A percentile compares a stretch with the other conserved stretches of the same genome.
Evolutionary conservation across 1,139 yeast species (phyloP).

Genomic region (Suhomyces choctaworum): DNA sequence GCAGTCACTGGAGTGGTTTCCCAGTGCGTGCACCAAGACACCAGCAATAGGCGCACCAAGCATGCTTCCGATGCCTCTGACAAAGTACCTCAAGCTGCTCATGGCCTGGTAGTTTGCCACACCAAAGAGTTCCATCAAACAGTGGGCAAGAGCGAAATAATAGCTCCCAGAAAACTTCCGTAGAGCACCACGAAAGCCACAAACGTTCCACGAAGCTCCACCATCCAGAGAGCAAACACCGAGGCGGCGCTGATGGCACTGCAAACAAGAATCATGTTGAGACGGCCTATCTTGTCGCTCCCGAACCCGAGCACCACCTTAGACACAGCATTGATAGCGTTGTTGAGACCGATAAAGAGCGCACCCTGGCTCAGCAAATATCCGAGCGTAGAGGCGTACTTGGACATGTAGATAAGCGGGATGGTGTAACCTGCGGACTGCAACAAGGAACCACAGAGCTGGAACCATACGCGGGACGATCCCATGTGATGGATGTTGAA

Average conservation of each 20-base stretch:
- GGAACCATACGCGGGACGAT: constrained; percentile 25
- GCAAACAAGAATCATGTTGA: constrained; percentile 40
- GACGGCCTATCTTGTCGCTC: constrained; percentile 39
- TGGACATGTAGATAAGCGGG: constrained; percentile 43
- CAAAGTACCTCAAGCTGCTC: constrained; percentile 30
- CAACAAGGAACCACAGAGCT: constrained; percentile 32
- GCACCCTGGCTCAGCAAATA: constrained; percentile 39
- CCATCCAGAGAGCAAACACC: constrained; percentile 37
- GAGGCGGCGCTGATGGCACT: constrained; percentile 31
- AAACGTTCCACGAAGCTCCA: constrained; percentile 27
- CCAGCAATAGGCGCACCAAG: constrained; percentile 39
- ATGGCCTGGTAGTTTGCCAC: constrained; percentile 29
- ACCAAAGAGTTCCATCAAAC: constrained; percentile 42
- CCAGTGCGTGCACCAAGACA: constrained; percentile 21
- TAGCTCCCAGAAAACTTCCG: constrained; percentile 39
- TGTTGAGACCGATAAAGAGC: constrained; percentile 42
- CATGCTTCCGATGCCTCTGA: constrained; percentile 32
- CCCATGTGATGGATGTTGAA: constrained; percentile 20
- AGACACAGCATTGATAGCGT: constrained; percentile 40
- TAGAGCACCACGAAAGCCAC: constrained; percentile 40
- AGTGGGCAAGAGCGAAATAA: constrained; percentile 42
- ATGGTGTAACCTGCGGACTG: constrained; percentile 46
- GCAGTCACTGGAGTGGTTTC: constrained; percentile 21
- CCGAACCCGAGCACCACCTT: constrained; percentile 38
- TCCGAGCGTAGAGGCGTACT: constrained; percentile 38